These are phyloP conservation scores for Bipolaris gigantea DNA, from an alignment of 2,329 filamentous ascomycete species.

Conservation along the genomic window DNA sequence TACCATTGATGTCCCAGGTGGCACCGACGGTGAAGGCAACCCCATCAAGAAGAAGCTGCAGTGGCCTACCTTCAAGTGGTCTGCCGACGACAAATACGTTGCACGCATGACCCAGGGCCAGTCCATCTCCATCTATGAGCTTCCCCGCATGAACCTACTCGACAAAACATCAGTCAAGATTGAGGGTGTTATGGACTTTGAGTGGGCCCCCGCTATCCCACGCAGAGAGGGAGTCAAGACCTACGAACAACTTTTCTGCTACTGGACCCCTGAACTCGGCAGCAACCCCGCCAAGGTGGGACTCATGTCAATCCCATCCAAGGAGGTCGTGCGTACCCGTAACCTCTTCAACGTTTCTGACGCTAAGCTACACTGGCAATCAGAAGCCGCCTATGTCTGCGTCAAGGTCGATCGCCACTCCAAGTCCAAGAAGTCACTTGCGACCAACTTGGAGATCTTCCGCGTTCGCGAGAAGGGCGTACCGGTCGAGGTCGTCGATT, in stretches of 20 bases:
- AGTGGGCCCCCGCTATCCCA: slow-evolving; percentile 87
- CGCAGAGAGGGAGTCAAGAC: slow-evolving; percentile 82
- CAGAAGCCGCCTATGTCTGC: slow-evolving; percentile 87
- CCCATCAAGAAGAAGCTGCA: slow-evolving; percentile 87
- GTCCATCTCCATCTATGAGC: slow-evolving; percentile 88
- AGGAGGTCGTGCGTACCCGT: slow-evolving; percentile 88
- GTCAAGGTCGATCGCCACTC: slow-evolving; percentile 99
- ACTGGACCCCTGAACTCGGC: slow-evolving; percentile 98
- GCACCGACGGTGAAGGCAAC: slow-evolving; percentile 63
- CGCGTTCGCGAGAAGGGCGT: slow-evolving; percentile 96
- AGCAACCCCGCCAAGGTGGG: slow-evolving; percentile 97
- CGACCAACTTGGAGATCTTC: slow-evolving; percentile 98
- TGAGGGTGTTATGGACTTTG: slow-evolving; percentile 95
- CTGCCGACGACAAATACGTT: slow-evolving; percentile 94
- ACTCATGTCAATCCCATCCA: slow-evolving; percentile 93
- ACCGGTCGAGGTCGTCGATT: slow-evolving; percentile 95
- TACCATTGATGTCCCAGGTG: slow-evolving; percentile 76
- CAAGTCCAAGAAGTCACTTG: slow-evolving; percentile 97
- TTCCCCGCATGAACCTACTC: slow-evolving; percentile 84
- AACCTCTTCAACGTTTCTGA: slow-evolving; percentile 98
- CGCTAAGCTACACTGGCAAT: slow-evolving; percentile 98
- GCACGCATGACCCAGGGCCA: slow-evolving; percentile 85
- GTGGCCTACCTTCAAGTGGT: slow-evolving; percentile 99
- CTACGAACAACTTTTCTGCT: slow-evolving; percentile 95
- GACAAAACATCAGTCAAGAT: slow-evolving; percentile 94